phyloP scores from a whole-genome alignment of 2,329 filamentous ascomycete species.

The Cadophora gregata region DNA sequence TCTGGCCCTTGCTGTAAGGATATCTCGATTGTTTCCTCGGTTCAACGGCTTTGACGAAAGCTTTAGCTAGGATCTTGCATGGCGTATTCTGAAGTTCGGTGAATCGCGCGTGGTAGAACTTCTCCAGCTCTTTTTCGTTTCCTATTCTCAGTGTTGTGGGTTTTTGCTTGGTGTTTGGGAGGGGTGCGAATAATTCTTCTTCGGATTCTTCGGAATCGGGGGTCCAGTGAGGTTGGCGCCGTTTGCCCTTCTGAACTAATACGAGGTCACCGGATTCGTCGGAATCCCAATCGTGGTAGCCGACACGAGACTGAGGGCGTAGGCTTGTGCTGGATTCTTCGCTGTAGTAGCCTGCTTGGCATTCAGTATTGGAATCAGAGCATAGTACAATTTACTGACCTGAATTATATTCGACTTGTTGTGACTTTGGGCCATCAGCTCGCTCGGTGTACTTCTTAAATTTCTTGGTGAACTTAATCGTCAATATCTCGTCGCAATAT shows the following conservation, averaged over 20 bases:
- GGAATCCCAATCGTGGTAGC: not conserved
- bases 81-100: not conserved
- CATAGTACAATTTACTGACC: not conserved
- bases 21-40: constrained; percentile 10
- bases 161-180: not conserved
- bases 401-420: constrained; percentile 3
- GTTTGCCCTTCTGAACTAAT: not conserved
- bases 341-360: not conserved
- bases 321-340: constrained; percentile 7
- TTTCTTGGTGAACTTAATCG: not conserved
- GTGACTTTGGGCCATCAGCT: not conserved
- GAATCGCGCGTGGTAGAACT: constrained; percentile 8
- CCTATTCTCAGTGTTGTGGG: not conserved
- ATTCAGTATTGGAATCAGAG: not conserved
- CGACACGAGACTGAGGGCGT: not conserved
- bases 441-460: not conserved
- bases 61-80: constrained; percentile 15
- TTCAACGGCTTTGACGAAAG: constrained; percentile 13
- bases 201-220: not conserved
- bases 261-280: not conserved
- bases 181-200: not conserved
- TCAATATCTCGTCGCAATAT: not conserved
- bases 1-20: not conserved
- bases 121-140: not conserved
- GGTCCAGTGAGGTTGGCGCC: not conserved